Evolutionary conservation across 1,284 basidiomycete genomes (phyloP).

Genomic region (Ganoderma lingzhi): DNA sequence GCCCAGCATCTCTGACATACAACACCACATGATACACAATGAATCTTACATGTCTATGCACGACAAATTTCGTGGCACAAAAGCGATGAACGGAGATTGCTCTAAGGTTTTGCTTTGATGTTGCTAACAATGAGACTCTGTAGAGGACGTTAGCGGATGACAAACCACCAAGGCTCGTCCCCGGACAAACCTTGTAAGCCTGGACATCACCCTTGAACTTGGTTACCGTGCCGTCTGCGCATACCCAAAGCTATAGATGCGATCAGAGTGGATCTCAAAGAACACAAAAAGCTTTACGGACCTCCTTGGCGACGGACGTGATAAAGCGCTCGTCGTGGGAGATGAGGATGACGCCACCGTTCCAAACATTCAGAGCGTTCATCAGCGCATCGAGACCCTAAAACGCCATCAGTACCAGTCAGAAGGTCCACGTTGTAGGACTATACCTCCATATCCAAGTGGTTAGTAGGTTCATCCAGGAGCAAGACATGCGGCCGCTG

Average conservation of each 20-base stretch:
- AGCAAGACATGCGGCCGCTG: constrained; percentile 90
- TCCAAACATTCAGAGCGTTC: constrained; percentile 88
- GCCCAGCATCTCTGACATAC: constrained; percentile 5
- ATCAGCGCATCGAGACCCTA: constrained; percentile 96
- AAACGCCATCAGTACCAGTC: background rate
- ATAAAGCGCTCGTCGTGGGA: constrained; percentile 96
- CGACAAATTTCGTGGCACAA: background rate
- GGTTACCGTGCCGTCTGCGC: constrained; percentile 82
- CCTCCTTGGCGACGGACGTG: constrained; percentile 83
- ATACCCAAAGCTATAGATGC: constrained; percentile 81
- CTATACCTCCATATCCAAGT: constrained; percentile 88
- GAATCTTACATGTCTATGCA: constrained; percentile 9
- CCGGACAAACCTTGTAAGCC: constrained; percentile 81
- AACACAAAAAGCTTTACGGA: constrained; percentile 35
- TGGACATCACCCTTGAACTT: constrained; percentile 94
- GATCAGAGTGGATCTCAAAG: background rate
- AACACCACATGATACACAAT: constrained; percentile 5
- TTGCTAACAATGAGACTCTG: constrained; percentile 85
- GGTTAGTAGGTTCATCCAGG: constrained; percentile 97
- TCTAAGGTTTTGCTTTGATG: constrained; percentile 57
- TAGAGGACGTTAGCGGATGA: constrained; percentile 21
- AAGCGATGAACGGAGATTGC: background rate
- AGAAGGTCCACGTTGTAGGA: background rate
- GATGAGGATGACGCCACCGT: constrained; percentile 95
- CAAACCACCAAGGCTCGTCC: background rate